Evolutionary conservation across 371 early-diverging fungal genomes (phyloP), one percentile per base, ranked within the genome.

Genomic region (Mucor sp.): DNA sequence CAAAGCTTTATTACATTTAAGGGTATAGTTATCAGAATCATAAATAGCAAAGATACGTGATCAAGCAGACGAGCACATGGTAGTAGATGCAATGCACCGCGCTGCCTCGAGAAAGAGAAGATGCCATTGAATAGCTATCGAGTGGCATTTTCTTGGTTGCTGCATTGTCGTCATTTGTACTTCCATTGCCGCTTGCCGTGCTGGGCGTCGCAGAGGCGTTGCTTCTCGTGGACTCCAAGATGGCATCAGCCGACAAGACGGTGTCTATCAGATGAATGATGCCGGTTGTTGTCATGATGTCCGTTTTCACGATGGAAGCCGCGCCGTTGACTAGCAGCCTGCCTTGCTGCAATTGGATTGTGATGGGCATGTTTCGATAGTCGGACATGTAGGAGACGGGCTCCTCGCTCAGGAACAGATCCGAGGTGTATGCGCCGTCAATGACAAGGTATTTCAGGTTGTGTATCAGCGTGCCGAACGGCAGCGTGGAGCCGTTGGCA

Each of bases 181-280:
- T 4, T 23, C 50, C 50, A 25, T 50, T 50, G 50, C 23, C 25
- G 8, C n/a, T 56, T 27, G 32, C n/a, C 7, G 17, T n/a, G 17
- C 5, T 30, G 5, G 47, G 23, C 30, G 30, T 37, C 6, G 19
- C 8, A 7, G 56, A 41, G 15, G 32, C n/a, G 7, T 39, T 32
- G 23, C 37, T 61, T 19, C 39, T 55, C 4, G 35, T 28, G 6
- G 37, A 21, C 15, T 57, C 56, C 17, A 55, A 37, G 4, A 50
- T 19, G 25, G 37, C 21, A 57, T 67, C 61, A 11, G 61, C 63
- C 4, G 58, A 33, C 1, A 72, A 11, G 11, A 75, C 72, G 4
- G 19, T 47, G 37, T 75, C 75, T 1, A 75, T 64, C 0, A 75
- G 17, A 61, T 75, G 75, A 2, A 75, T 50, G 2, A 75, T 61